Conservation (phyloP, 176 grass and related monocot species). For the Musa beccarii region DNA sequence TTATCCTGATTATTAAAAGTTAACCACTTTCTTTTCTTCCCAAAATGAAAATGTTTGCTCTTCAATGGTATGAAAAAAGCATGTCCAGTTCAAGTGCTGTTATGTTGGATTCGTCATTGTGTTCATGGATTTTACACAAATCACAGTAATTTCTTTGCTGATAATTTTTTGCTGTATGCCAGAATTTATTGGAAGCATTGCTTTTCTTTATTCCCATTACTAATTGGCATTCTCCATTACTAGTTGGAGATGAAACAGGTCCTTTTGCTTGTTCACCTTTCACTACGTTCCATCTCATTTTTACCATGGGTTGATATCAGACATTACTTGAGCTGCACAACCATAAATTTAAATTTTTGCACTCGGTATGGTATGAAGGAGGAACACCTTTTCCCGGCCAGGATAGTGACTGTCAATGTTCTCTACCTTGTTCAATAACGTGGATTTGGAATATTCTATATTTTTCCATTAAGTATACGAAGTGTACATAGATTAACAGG, state of each 20-base stretch:
- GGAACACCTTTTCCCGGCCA: background rate
- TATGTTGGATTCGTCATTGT: no score
- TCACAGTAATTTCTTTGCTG: no score
- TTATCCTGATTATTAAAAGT: no score
- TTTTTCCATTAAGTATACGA: background rate
- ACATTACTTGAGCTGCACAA: background rate
- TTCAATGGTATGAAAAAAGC: no score
- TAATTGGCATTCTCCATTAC: no score
- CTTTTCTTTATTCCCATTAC: no score
- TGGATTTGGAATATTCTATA: background rate
- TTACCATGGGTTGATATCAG: background rate
- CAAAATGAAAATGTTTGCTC: no score
- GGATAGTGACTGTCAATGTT: background rate
- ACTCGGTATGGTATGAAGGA: background rate
- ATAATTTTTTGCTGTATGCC: no score
- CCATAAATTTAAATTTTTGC: background rate
- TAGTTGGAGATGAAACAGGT: background rate
- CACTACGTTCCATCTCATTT: background rate
- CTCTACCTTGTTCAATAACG: constrained; percentile 2
- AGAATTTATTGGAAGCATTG: no score
- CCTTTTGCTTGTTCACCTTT: background rate
- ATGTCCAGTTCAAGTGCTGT: no score
- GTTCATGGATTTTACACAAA: no score
- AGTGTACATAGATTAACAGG: constrained; percentile 8
- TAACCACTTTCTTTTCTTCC: no score